Conservation (phyloP, 2,329 filamentous ascomycete species). For the Cytospora leucostoma region DNA sequence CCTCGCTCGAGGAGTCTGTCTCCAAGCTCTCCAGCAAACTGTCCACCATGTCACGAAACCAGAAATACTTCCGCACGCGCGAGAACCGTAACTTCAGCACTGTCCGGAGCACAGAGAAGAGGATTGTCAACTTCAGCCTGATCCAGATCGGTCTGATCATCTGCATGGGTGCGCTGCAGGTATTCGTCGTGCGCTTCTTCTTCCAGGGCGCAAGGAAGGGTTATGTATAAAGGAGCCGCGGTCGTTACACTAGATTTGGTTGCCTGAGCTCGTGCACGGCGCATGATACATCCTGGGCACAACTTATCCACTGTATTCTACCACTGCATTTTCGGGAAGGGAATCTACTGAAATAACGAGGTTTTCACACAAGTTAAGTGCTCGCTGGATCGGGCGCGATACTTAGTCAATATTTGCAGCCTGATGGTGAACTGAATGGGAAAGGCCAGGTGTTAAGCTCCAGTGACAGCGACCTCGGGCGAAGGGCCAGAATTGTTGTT, state of each 20-base stretch:
- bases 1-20: constrained; percentile 86
- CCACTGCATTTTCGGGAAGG: not conserved
- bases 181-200: constrained; percentile 97
- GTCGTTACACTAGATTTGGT: constrained; percentile 14
- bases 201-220: constrained; percentile 82
- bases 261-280: constrained; percentile 31
- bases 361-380: constrained; percentile 12
- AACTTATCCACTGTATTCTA: constrained; percentile 10
- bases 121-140: constrained; percentile 97
- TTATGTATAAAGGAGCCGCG: constrained; percentile 56
- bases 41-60: constrained; percentile 92
- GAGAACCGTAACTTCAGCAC: constrained; percentile 99
- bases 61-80: constrained; percentile 98
- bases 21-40: constrained; percentile 92
- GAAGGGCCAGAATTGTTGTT: not conserved
- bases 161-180: constrained; percentile 92
- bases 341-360: constrained; percentile 29
- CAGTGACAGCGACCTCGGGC: not conserved
- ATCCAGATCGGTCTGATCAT: constrained; percentile 91
- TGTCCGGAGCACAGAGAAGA: constrained; percentile 89
- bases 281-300: constrained; percentile 24
- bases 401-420: too few relatives aligned
- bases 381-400: not conserved
- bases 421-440: not conserved
- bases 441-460: not conserved